Evolutionary conservation across 179 eudicot genomes (phyloP).

Genomic region (Silene noctiflora): DNA sequence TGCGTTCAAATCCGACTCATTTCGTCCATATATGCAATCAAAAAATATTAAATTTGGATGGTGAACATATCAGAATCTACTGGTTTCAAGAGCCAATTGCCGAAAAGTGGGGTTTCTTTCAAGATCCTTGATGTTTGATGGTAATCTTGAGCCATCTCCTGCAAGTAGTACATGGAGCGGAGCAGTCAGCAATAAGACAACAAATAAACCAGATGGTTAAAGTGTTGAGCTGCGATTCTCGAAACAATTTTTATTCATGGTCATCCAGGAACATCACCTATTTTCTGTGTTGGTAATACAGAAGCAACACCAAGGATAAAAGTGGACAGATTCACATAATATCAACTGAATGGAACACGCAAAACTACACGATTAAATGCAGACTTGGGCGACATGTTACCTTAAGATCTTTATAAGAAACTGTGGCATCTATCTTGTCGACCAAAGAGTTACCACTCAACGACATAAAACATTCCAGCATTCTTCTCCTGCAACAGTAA

Average conservation of each 20-base stretch:
- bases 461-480: slow-evolving; percentile 63
- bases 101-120: slow-evolving; percentile 57
- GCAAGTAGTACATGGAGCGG: slow-evolving; percentile 28
- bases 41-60: not conserved
- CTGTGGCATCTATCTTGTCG: slow-evolving; percentile 19
- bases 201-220: too few relatives aligned
- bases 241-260: too few relatives aligned
- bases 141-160: slow-evolving; percentile 64
- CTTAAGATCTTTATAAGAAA: slow-evolving; percentile 67
- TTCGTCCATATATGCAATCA: not conserved
- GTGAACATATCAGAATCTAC: slow-evolving; percentile 41
- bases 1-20: too few relatives aligned
- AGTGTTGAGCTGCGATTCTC: too few relatives aligned
- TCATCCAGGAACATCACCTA: too few relatives aligned
- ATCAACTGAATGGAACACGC: not conserved
- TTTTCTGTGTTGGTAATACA: too few relatives aligned
- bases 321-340: too few relatives aligned
- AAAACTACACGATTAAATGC: not conserved
- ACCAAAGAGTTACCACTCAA: slow-evolving; percentile 27
- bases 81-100: slow-evolving; percentile 64
- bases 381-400: slow-evolving; percentile 29
- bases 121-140: slow-evolving; percentile 46
- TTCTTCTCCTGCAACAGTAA: slow-evolving; percentile 56
- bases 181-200: too few relatives aligned
- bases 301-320: too few relatives aligned